These are phyloP conservation scores for Buxus sempervirens DNA, from an alignment of 164 flowering plant species.

Conservation along the genomic window DNA sequence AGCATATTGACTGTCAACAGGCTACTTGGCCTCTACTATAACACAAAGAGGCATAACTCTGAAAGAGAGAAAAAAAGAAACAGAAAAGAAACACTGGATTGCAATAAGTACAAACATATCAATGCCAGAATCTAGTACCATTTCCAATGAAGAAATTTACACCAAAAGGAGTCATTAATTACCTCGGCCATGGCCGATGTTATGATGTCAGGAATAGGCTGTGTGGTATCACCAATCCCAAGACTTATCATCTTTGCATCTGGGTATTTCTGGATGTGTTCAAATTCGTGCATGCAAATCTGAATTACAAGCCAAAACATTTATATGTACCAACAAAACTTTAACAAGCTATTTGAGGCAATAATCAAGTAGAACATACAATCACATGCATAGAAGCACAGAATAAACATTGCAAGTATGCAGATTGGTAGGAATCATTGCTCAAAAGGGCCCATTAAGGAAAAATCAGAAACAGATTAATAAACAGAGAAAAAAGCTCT, in stretches of 20 bases:
- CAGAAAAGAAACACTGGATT: background rate
- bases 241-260: conserved; percentile 57
- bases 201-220: conserved; percentile 55
- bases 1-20: background rate
- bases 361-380: background rate
- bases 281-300: conserved; percentile 40
- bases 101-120: background rate
- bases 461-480: too few relatives aligned
- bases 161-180: background rate
- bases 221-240: conserved; percentile 64
- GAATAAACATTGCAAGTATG: background rate
- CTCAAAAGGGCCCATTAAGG: background rate
- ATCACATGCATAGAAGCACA: background rate
- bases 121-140: background rate
- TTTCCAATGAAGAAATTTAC: too few relatives aligned
- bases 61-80: too few relatives aligned
- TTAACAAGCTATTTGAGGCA: background rate
- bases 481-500: too few relatives aligned
- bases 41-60: background rate
- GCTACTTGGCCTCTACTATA: background rate
- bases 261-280: conserved; percentile 46
- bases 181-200: conserved; percentile 61
- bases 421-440: background rate
- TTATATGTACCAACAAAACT: background rate
- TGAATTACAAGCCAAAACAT: conserved; percentile 12